These are phyloP conservation scores for Apiospora pterosperma DNA, from an alignment of 2,329 filamentous ascomycete genomes.

Conservation along the genomic window DNA sequence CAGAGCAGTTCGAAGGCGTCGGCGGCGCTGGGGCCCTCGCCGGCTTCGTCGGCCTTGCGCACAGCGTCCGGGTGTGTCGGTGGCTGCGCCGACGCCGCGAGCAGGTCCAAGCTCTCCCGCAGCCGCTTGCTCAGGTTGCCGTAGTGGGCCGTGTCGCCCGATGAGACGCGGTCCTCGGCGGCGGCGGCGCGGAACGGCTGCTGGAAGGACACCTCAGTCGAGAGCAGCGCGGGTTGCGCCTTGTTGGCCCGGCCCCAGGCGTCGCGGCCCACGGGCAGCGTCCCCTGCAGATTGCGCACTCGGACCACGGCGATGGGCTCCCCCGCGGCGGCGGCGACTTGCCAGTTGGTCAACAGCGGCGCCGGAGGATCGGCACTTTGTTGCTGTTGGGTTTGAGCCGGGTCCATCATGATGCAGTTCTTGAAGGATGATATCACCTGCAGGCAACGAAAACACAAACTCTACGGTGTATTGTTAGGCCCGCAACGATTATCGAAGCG, in stretches of 20 bases:
- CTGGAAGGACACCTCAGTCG: conserved; percentile 55
- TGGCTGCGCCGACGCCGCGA: conserved; percentile 7
- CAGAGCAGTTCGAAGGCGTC: conserved; percentile 35
- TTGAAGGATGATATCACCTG: conserved; percentile 21
- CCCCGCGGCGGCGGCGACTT: conserved; percentile 35
- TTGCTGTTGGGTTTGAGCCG: conserved; percentile 11
- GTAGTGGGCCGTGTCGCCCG: conserved; percentile 70
- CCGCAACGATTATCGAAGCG: background rate
- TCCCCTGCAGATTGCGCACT: conserved; percentile 59
- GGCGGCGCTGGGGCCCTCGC: conserved; percentile 14
- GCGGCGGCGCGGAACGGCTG: conserved; percentile 56
- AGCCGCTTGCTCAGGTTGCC: conserved; percentile 67
- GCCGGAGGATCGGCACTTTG: conserved; percentile 21
- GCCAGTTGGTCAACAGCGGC: conserved; percentile 33
- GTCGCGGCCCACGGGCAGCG: conserved; percentile 56
- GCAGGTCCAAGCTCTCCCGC: conserved; percentile 41
- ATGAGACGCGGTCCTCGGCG: conserved; percentile 55
- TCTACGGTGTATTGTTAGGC: background rate
- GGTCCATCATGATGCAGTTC: conserved; percentile 15
- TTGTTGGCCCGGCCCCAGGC: conserved; percentile 62
- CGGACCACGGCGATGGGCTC: conserved; percentile 52
- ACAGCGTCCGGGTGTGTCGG: conserved; percentile 5
- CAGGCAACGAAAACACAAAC: background rate
- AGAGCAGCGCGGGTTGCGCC: conserved; percentile 60
- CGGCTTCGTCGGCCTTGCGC: conserved; percentile 11